These are phyloP conservation scores for Ceratobasidium sp. DNA, from an alignment of 1,284 basidiomycete genomes.

Conservation along the genomic window DNA sequence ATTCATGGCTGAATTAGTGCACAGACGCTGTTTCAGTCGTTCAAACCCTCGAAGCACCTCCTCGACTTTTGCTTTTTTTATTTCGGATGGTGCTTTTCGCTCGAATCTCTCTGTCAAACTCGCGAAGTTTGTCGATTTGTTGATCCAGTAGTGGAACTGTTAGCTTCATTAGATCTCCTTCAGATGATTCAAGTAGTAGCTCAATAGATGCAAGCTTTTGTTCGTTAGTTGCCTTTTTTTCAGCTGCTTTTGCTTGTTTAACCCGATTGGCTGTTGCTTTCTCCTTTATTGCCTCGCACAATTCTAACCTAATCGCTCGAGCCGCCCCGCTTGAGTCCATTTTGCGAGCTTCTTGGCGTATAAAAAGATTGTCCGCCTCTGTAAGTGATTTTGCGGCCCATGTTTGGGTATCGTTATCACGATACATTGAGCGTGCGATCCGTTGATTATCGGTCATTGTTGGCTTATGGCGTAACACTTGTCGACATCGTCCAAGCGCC, in stretches of 20 bases:
- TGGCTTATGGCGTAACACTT: background rate
- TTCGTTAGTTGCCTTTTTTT: background rate
- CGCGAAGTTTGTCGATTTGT: conserved; percentile 9
- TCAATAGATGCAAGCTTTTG: background rate
- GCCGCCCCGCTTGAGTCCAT: background rate
- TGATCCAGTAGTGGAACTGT: background rate
- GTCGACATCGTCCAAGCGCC: background rate
- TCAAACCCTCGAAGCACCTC: no score
- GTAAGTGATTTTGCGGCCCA: background rate
- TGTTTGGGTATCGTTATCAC: background rate
- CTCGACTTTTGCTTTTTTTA: no score
- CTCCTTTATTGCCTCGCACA: background rate
- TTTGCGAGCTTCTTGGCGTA: background rate
- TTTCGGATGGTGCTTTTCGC: no score
- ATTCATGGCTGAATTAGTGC: no score
- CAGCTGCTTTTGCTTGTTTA: background rate
- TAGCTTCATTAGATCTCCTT: background rate
- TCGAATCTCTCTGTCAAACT: no score
- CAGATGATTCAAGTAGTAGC: background rate
- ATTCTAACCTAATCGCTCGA: background rate
- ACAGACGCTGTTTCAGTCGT: no score
- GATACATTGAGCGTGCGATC: background rate
- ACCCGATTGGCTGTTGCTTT: background rate
- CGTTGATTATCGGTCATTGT: background rate
- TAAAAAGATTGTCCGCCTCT: background rate